Base-by-base conservation (phyloP, 345 rosid genomes). In the Euphorbia peplus region DNA sequence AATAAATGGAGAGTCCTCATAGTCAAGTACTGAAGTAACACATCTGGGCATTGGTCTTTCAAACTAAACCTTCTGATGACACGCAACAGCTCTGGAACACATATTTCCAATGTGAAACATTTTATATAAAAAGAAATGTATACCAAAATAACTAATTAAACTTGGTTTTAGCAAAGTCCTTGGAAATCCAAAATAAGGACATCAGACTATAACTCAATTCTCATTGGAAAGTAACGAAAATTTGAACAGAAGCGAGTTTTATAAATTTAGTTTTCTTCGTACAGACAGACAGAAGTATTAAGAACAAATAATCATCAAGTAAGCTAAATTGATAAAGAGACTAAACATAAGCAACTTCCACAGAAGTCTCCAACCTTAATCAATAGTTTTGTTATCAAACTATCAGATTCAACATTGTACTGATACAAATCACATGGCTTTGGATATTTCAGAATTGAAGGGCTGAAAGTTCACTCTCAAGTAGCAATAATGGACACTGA, bases 21-120 rank as follows among this genome's bases (percentile, higher is more conserved):
- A 51, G 91, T 83, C 76, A 80, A 73, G 72, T 73, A 72, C 75
- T 84, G 89, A 70, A 88, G 86, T 67, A 76, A 76, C 69, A 83
- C 60, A 79, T 86, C 88, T 21, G 64, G 74, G 85, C 83, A 69
- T 71, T 75, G 85, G 53, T 86, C 89, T 71, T 86, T 88, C 89
- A 86, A 74, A 69, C 81, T 72, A 73, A 86, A 79, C 81, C 93
- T 83, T 84, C 91, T 80, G 68, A 88, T 80, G 67, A 83, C 85
- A 62, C 91, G 88, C 83, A 88, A 48, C 63, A 88, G 76, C 73
- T 88, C 93, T 88, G 88, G 55, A 85, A 69, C 48, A 75, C 52
- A 78, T 25, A 52, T 52, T 37, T 46, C 62, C 53, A 29, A 13
- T 44, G 59, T 26, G 35, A 62, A 64, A 70, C 52, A 46, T 26